A percentile compares a stretch with the other conserved stretches of the same genome.
Evolutionary conservation across 1,139 yeast genomes (phyloP).

Genomic region (Lodderomyces theae): DNA sequence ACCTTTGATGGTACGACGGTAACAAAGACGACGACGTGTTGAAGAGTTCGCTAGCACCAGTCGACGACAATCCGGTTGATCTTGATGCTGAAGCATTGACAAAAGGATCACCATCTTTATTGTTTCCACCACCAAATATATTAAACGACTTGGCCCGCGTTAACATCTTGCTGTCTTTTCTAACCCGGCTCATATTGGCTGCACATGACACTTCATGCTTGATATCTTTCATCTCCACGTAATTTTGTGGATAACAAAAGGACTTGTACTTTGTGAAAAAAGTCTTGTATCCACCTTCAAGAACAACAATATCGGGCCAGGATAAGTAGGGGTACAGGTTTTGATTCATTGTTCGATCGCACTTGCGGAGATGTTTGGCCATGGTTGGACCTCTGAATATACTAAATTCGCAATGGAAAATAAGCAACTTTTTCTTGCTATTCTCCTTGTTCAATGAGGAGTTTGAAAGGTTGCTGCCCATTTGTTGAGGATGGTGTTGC

Average conservation of each 20-base stretch:
- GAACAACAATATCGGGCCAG: slow-evolving; percentile 83
- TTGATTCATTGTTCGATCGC: slow-evolving; percentile 74
- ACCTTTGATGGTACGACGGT: not conserved
- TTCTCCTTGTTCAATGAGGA: not conserved
- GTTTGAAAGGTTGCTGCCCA: too few species aligned
- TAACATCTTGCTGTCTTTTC: slow-evolving; percentile 49
- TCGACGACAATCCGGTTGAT: not conserved
- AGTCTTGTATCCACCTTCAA: slow-evolving; percentile 87
- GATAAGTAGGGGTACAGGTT: slow-evolving; percentile 74
- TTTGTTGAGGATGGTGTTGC: not conserved
- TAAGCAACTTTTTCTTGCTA: slow-evolving; percentile 45
- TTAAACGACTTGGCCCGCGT: slow-evolving; percentile 38
- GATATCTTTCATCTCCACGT: slow-evolving; percentile 84
- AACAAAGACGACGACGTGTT: not conserved
- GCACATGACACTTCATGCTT: slow-evolving; percentile 68
- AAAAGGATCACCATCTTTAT: slow-evolving; percentile 3
- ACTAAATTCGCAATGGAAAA: slow-evolving; percentile 94
- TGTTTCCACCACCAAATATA: slow-evolving; percentile 17
- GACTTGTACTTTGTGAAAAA: slow-evolving; percentile 57
- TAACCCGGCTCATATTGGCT: slow-evolving; percentile 64
- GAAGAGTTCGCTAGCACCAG: not conserved
- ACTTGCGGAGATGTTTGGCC: slow-evolving; percentile 81
- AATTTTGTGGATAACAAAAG: slow-evolving; percentile 71
- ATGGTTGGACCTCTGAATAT: slow-evolving; percentile 89
- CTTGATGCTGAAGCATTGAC: not conserved